phyloP scores from a whole-genome alignment of 139 green algal genomes.

The Volvox reticuliferus region DNA sequence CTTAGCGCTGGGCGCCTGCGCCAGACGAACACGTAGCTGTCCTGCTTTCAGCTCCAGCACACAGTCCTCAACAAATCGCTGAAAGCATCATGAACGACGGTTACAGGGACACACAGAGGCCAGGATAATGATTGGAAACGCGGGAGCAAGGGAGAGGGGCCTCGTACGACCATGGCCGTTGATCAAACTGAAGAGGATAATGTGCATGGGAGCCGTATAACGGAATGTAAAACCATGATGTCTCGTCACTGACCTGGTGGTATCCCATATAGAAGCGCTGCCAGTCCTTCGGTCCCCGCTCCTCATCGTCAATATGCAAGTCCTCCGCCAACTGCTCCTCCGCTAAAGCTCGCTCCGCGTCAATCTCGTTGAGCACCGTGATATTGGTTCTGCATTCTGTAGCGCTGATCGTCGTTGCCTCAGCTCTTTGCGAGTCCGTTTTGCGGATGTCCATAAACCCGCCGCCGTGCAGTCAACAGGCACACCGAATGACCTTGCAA shows the following conservation, averaged over 20 bases:
- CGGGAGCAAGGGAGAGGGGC: too few relatives aligned
- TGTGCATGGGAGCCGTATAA: too few relatives aligned
- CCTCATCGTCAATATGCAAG: background rate
- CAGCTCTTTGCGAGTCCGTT: background rate
- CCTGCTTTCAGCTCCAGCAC: slow-evolving; percentile 49
- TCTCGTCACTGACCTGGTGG: background rate
- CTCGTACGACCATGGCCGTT: too few relatives aligned
- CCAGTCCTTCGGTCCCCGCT: slow-evolving; percentile 45
- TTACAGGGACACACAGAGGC: too few relatives aligned
- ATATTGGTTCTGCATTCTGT: background rate
- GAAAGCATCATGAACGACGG: background rate
- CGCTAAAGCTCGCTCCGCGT: background rate
- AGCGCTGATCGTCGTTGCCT: background rate
- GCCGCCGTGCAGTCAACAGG: background rate
- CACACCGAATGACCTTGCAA: too few relatives aligned
- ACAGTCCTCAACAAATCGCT: slow-evolving; percentile 67
- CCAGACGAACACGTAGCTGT: slow-evolving; percentile 24
- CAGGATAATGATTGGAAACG: too few relatives aligned
- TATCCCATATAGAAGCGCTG: slow-evolving; percentile 62
- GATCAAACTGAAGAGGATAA: too few relatives aligned
- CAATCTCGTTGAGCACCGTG: background rate
- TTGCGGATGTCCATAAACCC: background rate
- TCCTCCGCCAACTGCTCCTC: slow-evolving; percentile 36
- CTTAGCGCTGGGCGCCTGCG: slow-evolving; percentile 55
- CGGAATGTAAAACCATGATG: background rate